Percentiles rank a stretch among this genome's conserved stretches.
phyloP scores from a whole-genome alignment of 1,284 basidiomycete genomes.

The Heterobasidion parviporum region DNA sequence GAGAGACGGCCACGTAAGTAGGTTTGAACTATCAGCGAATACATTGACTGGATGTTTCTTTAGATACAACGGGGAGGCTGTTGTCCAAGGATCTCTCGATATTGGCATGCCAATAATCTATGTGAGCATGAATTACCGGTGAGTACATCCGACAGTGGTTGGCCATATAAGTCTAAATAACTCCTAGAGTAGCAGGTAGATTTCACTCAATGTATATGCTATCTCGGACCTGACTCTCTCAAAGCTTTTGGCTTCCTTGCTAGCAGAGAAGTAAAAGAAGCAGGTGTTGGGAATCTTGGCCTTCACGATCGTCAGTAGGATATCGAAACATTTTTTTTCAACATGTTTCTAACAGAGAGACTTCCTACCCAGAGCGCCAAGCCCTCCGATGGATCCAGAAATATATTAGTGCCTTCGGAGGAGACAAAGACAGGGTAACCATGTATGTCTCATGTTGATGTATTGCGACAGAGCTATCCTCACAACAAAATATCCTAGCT shows the following conservation, averaged over 20 bases:
- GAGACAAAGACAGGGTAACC: constrained; percentile 37
- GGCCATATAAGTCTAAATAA: background rate
- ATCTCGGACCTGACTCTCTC: constrained; percentile 1
- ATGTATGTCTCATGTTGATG: constrained; percentile 29
- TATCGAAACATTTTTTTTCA: background rate
- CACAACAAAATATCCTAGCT: constrained; percentile 18
- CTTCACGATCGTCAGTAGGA: constrained; percentile 40
- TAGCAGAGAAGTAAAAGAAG: constrained; percentile 39
- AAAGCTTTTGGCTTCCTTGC: constrained; percentile 40
- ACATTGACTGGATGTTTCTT: constrained; percentile 12
- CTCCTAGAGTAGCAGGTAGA: background rate
- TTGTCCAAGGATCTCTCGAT: constrained; percentile 39
- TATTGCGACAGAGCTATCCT: background rate
- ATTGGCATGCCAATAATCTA: constrained; percentile 42
- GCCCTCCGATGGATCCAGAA: constrained; percentile 36
- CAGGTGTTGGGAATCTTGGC: constrained; percentile 46
- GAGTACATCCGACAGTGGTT: background rate
- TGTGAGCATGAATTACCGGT: constrained; percentile 51
- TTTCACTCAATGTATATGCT: background rate
- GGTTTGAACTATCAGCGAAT: background rate
- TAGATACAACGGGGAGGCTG: constrained; percentile 34
- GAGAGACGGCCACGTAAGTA: constrained; percentile 27
- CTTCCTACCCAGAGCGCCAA: constrained; percentile 31
- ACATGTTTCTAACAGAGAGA: too few relatives aligned
- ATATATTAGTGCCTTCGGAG: constrained; percentile 35